Conservation (phyloP, 192 early-diverging fungal genomes). For the Coemansia sp. region DNA sequence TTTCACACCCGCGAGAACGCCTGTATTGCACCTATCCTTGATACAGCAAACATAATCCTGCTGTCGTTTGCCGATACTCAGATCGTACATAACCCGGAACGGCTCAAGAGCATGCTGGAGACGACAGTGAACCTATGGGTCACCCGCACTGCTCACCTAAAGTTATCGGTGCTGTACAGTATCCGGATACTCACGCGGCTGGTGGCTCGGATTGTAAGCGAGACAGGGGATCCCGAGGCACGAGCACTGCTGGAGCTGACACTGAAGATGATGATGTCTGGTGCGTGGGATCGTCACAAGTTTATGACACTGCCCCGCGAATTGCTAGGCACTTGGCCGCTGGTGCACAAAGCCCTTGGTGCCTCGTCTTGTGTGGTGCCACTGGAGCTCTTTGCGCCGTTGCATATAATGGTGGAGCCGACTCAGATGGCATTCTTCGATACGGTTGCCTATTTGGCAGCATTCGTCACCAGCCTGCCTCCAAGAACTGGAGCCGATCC, state of each 20-base stretch:
- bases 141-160: conserved; percentile 23
- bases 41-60: conserved; percentile 20
- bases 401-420: conserved; percentile 16
- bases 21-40: conserved; percentile 13
- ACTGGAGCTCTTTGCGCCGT: conserved; percentile 2
- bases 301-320: conserved; percentile 38
- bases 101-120: conserved; percentile 9
- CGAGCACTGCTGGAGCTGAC: conserved; percentile 23
- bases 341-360: not conserved
- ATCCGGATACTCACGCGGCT: conserved; percentile 32
- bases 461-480: not conserved
- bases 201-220: not conserved
- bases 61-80: conserved; percentile 18
- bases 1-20: conserved; percentile 27
- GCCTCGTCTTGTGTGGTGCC: not conserved
- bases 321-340: conserved; percentile 27
- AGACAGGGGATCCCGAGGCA: not conserved
- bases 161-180: conserved; percentile 17
- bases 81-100: conserved; percentile 4
- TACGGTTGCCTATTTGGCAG: conserved; percentile 24
- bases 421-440: conserved; percentile 34
- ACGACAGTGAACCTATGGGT: conserved; percentile 30
- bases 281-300: conserved; percentile 33
- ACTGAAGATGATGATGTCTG: conserved; percentile 23
- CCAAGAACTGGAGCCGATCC: not conserved